Percentiles rank a stretch among this genome's conserved stretches.
Evolutionary conservation across 2,329 filamentous ascomycete species (phyloP).

Genomic region (Sporothrix globosa): DNA sequence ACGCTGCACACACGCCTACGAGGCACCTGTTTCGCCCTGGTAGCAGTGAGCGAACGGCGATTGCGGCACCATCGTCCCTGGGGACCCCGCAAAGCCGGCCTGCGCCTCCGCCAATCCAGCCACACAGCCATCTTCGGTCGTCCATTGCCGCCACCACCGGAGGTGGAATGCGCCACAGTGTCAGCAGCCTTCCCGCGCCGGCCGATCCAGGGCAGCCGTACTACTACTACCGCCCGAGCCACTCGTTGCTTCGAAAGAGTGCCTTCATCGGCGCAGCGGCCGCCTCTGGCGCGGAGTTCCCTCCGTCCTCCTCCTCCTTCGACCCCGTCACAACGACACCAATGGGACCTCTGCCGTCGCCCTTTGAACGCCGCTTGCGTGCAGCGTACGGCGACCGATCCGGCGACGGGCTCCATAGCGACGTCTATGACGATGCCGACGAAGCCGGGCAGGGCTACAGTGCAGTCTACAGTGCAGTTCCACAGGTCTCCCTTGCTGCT

Average conservation of each 20-base stretch:
- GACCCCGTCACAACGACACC: constrained; percentile 36
- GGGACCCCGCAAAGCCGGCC: not conserved
- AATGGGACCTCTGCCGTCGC: constrained; percentile 37
- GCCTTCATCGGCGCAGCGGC: not conserved
- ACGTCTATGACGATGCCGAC: not conserved
- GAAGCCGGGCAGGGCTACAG: not conserved
- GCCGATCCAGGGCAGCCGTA: not conserved
- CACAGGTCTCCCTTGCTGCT: not conserved
- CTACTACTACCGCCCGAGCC: constrained; percentile 8
- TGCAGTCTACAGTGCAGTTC: not conserved
- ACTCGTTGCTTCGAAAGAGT: constrained; percentile 24
- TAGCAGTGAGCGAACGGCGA: not conserved
- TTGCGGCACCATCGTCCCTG: not conserved
- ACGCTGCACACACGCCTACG: constrained; percentile 20
- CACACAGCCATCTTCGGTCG: not conserved
- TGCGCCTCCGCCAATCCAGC: not conserved
- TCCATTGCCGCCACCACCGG: not conserved
- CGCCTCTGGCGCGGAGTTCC: not conserved
- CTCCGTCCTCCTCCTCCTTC: not conserved
- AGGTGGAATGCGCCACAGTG: not conserved
- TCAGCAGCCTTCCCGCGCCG: not conserved
- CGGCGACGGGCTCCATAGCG: not conserved
- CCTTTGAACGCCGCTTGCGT: constrained; percentile 38
- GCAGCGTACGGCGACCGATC: constrained; percentile 33
- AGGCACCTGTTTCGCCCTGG: constrained; percentile 4